Conservation (phyloP, 805 yeast species). For the Candida saitoana region DNA sequence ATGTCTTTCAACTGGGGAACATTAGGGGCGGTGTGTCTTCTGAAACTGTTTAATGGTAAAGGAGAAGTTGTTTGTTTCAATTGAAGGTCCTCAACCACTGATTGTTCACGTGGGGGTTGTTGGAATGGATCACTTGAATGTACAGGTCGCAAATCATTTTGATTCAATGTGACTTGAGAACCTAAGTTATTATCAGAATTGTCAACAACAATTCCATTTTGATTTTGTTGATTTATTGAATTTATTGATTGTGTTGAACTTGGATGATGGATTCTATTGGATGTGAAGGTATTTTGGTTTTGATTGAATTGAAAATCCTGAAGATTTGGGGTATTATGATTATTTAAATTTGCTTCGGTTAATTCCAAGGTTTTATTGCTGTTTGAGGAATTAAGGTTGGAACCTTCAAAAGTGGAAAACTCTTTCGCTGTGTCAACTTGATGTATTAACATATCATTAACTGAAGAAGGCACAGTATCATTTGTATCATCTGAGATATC, state of each 20-base stretch:
- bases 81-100: not conserved
- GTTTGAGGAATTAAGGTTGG: not conserved
- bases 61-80: not conserved
- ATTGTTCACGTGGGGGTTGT: not conserved
- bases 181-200: not conserved
- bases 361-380: constrained; percentile 1
- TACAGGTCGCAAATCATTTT: not conserved
- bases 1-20: constrained; percentile 3
- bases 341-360: constrained; percentile 1
- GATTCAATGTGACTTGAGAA: not conserved
- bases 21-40: constrained; percentile 15
- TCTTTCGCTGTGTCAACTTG: constrained; percentile 4
- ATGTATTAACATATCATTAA: constrained; percentile 1
- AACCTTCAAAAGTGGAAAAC: not conserved
- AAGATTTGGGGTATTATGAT: not conserved
- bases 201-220: not conserved
- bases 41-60: not conserved
- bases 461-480: constrained; percentile 3
- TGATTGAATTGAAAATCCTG: not conserved
- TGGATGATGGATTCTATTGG: too few relatives aligned
- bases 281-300: not conserved
- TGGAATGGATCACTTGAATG: not conserved
- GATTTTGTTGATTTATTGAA: not conserved
- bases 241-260: not conserved
- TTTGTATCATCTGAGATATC: constrained; percentile 2